These are phyloP conservation scores for Cytospora piceicola DNA, from an alignment of 2,329 filamentous ascomycete species.

Conservation along the genomic window DNA sequence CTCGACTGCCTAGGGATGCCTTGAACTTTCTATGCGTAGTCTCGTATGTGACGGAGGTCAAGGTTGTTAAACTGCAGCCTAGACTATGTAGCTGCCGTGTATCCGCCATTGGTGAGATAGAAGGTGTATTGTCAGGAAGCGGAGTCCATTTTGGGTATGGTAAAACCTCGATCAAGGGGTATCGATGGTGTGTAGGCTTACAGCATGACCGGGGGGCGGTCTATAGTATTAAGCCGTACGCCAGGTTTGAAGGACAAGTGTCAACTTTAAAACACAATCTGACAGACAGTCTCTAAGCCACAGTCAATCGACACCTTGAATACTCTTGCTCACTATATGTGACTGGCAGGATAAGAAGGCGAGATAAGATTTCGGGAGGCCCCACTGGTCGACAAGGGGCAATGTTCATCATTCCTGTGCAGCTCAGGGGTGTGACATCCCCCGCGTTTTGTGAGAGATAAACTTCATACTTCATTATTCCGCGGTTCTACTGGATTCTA, in stretches of 20 bases:
- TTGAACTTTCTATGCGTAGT: not conserved
- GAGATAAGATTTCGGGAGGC: not conserved
- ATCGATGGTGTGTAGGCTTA: not conserved
- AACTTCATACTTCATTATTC: no score
- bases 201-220: not conserved
- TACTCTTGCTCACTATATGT: not conserved
- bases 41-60: not conserved
- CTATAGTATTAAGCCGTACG: not conserved
- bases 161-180: not conserved
- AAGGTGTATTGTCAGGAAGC: not conserved
- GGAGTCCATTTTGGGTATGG: not conserved
- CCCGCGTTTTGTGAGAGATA: no score
- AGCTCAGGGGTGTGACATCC: no score
- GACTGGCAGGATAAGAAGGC: not conserved
- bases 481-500: no score
- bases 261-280: slow-evolving; percentile 2
- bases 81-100: not conserved
- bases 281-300: slow-evolving; percentile 2
- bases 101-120: not conserved
- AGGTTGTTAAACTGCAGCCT: not conserved
- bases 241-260: slow-evolving; percentile 11
- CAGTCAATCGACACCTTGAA: not conserved
- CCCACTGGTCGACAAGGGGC: no score
- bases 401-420: no score
- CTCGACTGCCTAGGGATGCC: no score